Base-by-base conservation (phyloP, 1,284 basidiomycete genomes). In the Ustilago xerochloae region DNA sequence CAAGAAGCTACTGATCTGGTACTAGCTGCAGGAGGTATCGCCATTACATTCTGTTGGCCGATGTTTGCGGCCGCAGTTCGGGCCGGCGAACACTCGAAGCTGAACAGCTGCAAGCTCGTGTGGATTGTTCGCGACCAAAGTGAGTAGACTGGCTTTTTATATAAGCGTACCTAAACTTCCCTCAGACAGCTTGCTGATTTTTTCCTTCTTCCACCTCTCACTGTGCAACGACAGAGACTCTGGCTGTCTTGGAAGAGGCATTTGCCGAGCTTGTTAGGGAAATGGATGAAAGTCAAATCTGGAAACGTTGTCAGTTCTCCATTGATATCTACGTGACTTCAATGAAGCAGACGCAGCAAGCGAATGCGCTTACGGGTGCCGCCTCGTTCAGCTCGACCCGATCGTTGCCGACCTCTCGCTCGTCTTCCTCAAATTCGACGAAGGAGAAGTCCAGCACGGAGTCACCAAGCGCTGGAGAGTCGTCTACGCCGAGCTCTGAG, bases 1-100 rank as follows among this genome's bases (percentile, higher is more conserved):
- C 36, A 55, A 4, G 35, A 50, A 13, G 53, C 48, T 13, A 53
- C 53, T 1, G 36, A 68, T 18, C 28, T 68, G 20, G 55, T 72
- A 2, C 48, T 78, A 30, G 63, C 67, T 6, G 49, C 73, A 2
- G 77, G 76, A 6, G 78, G 78, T 29, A 69, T 80, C 18, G 78
- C 74, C 1, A 68, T 80, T 60, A 74, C 77, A 2, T 77, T 68
- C 57, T 67, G 66, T 35, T 59, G 73, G 48, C 69, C 77, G 7
- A 28, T 72, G 12, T 63, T 79, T n/a, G 45, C 57, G n/a, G 39
- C 54, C 2, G 68, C 68, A 2, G 45, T 50, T 15, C 48, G 47
- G 28, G 43, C 20, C 2, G 28, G 49, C 28, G n/a, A 22, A 4
- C n/a, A 24, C 1, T 26, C 45, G 0, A 62, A 45, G 32, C 46